Evolutionary conservation across 805 yeast genomes (phyloP), one percentile per base, ranked within the genome.

Genomic region (Hanseniaspora osmophila): DNA sequence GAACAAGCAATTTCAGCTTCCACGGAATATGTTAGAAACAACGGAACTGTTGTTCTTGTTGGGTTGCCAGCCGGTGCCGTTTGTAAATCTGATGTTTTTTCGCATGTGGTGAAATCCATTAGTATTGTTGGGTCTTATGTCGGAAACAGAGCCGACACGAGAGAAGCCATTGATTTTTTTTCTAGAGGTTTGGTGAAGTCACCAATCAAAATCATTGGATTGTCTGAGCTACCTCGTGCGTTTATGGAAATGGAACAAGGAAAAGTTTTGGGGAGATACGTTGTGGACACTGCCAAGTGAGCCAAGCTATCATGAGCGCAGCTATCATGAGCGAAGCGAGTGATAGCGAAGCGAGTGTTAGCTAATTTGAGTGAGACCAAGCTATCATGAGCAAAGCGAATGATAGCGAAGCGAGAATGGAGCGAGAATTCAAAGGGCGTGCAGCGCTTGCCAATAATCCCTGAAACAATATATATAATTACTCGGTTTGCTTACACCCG

Each of bases 81-180:
- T 58, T 75, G 74, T 52, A 69, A 71, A 50, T 75, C 85, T 15
- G 70, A 75, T 41, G 82, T 84, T 42, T 80, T 83, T 66, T 68
- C 71, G 40, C 76, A 81, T 39, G 94, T 84, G 45, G 78, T 81
- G 51, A 80, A 74, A 63, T 75, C 84, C 37, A 69, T 82, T 60
- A 68, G 69, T 57, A 78, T 84, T 61, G 74, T 70, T 60, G 94
- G 92, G 49, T 83, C 94, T 27, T 83, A 82, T 57, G 94, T 85
- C 47, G 94, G 94, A 51, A 84, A 82, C 74, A 78, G 94, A 65
- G 82, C 81, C 46, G 94, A 85, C 63, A 74, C 94, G 11, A 63
- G 71, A 59, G 87, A 80, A 64, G 86, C 86, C 42, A 59, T 80
- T 47, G 84, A 80, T 55, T 79, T 80, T 71, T 80, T 77, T 60